A percentile compares a stretch with the other conserved stretches of the same genome.
phyloP scores from a whole-genome alignment of 75 land plant genomes.

The Azolla pinnata region DNA sequence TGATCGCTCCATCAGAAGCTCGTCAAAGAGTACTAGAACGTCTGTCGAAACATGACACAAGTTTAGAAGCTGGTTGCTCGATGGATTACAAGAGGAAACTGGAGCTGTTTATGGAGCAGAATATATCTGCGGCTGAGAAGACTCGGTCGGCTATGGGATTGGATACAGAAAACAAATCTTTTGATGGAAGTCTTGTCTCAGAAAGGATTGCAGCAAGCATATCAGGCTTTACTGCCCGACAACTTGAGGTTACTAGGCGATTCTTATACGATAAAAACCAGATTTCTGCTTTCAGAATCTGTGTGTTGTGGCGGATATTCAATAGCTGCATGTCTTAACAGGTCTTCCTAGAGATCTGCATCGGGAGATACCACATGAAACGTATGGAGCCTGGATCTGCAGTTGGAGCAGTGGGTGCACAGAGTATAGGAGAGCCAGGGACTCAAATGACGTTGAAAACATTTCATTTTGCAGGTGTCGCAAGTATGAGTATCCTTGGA shows the following conservation, averaged over 20 bases:
- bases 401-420: constrained; percentile 96
- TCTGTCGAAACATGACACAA: constrained; percentile 32
- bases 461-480: constrained; percentile 98
- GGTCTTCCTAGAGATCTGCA: constrained; percentile 73
- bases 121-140: constrained; percentile 10
- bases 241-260: constrained; percentile 46
- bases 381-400: constrained; percentile 79
- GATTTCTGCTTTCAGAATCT: neutral
- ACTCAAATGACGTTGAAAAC: constrained; percentile 98
- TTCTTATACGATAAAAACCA: neutral
- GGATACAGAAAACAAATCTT: constrained; percentile 16
- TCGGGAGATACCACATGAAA: constrained; percentile 57
- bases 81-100: constrained; percentile 34
- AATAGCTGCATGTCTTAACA: constrained; percentile 14
- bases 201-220: constrained; percentile 49
- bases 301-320: too few species aligned
- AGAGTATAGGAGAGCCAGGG: constrained; percentile 98
- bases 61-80: constrained; percentile 42
- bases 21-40: constrained; percentile 21
- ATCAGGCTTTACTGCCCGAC: constrained; percentile 58
- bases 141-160: constrained; percentile 37
- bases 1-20: constrained; percentile 41
- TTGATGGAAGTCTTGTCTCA: constrained; percentile 6
- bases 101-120: constrained; percentile 26
- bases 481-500: constrained; percentile 99